These are phyloP conservation scores for Plasmodium billcollinsi DNA, from an alignment of 169 alveolate genomes.

Conservation along the genomic window DNA sequence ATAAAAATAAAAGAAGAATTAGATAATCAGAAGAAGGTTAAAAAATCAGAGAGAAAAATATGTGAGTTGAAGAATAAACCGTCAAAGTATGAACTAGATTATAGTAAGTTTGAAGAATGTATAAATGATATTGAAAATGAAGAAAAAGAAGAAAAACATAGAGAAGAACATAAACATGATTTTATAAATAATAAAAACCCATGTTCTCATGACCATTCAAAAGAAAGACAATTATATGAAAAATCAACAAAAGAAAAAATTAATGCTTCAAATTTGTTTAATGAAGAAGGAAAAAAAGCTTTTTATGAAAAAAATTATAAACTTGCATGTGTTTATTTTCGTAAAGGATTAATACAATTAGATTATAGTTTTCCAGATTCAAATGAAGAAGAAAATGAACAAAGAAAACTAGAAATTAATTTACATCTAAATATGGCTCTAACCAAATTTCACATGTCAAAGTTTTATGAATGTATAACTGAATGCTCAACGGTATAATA, in stretches of 20 bases:
- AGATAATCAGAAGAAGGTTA: conserved; percentile 14
- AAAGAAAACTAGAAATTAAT: conserved; percentile 49
- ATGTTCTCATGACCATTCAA: conserved; percentile 74
- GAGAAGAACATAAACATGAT: conserved; percentile 25
- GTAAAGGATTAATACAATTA: conserved; percentile 75
- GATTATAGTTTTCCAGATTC: conserved; percentile 67
- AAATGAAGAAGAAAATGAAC: conserved; percentile 33
- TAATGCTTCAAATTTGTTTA: conserved; percentile 59
- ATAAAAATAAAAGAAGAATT: conserved; percentile 75
- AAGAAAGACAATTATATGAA: conserved; percentile 77
- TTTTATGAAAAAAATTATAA: conserved; percentile 73
- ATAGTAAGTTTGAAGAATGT: conserved; percentile 66
- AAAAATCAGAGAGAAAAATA: conserved; percentile 11
- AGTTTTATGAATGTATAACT: conserved; percentile 58
- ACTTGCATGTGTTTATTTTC: conserved; percentile 73
- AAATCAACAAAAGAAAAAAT: conserved; percentile 59
- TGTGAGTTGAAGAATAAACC: neutral
- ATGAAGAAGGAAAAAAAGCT: conserved; percentile 72
- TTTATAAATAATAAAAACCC: conserved; percentile 32
- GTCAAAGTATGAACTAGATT: conserved; percentile 51
- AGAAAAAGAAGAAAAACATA: conserved; percentile 40
- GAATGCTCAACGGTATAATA: conserved; percentile 61
- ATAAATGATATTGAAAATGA: conserved; percentile 61
- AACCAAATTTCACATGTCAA: conserved; percentile 67
- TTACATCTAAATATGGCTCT: conserved; percentile 65